Base-by-base conservation (phyloP, 441 rosid genomes). In the Eutrema salsugineum region DNA sequence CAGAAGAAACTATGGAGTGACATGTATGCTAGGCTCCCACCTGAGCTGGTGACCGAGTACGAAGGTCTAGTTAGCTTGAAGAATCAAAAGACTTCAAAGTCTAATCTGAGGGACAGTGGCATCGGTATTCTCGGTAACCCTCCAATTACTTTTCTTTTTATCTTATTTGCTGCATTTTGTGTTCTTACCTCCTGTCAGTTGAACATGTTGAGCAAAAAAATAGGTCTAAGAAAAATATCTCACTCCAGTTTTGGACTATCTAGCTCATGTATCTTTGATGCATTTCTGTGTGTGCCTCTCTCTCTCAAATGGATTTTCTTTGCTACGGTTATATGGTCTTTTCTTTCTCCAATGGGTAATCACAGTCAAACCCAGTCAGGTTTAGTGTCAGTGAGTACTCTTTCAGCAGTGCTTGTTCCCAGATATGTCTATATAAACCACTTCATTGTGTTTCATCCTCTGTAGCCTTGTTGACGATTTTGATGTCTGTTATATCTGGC, bases 1-100 rank as follows among this genome's bases (percentile, higher is more conserved):
- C 99, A 94, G 80, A 54, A 56, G 63, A 83, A 79, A 28, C 39
- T 88, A 47, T 94, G 99, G 99, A 81, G 46, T 73, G 70, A 71
- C 56, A 61, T 85, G 50, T 84, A 84, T 63, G 70, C 77, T 68
- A 81, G 80, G 39, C 95, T 94, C 49, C 85, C 80, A 49, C 65
- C 83, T 48, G 82, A 42, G 53, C 84, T 84, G 70, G 76, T 72
- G 8, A 67, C 67, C 68, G 91, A 84, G 80, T 94, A 90, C 65
- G 79, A 82, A 56, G 77, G 72, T 47, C 79, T 91, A 66, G 80
- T 68, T 40, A 61, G 71, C 74, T 57, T 70, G 36, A 86, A 83
- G 82, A 75, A 61, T 75, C 85, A 68, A 65, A 83, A 83, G 73
- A 81, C 64, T 28, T 55, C 43, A n/a, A 33, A 32, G 63, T 64